Evolutionary conservation across 768 basidiomycete genomes (phyloP).

Genomic region (Collybiopsis luxurians): DNA sequence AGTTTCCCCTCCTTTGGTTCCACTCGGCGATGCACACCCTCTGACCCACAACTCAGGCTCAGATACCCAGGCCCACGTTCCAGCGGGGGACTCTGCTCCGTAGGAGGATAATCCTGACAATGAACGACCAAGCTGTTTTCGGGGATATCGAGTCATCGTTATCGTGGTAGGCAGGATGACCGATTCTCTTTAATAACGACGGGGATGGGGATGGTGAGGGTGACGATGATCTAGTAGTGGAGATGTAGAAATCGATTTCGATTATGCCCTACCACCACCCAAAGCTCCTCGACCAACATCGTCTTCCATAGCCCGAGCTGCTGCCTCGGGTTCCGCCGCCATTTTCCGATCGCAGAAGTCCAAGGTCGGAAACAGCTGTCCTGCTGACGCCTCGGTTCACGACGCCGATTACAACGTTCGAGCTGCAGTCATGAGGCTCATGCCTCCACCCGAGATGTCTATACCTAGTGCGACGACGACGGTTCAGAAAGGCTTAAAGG

Average conservation of each 20-base stretch:
- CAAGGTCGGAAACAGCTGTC: conserved; percentile 19
- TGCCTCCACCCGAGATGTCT: conserved; percentile 63
- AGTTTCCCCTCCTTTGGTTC: conserved; percentile 38
- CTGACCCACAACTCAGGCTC: conserved; percentile 42
- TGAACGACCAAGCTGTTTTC: conserved; percentile 50
- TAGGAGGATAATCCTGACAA: conserved; percentile 45
- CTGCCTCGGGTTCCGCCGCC: not conserved
- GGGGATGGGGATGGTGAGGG: too few species aligned
- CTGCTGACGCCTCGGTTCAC: conserved; percentile 52
- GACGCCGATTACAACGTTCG: conserved; percentile 50
- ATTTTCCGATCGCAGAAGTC: not conserved
- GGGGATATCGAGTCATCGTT: conserved; percentile 22
- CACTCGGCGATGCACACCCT: conserved; percentile 45
- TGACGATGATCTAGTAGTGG: conserved; percentile 6
- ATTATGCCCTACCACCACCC: not conserved
- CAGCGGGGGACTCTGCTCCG: conserved; percentile 48
- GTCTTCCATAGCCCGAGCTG: not conserved
- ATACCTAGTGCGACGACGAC: conserved; percentile 52
- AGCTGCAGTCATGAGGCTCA: conserved; percentile 38
- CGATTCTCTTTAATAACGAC: conserved; percentile 19
- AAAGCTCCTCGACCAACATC: not conserved
- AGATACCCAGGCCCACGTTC: conserved; percentile 57
- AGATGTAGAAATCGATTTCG: conserved; percentile 4
- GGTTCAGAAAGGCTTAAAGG: conserved; percentile 57
- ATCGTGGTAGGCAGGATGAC: conserved; percentile 12